Conservation (phyloP, 305 asterid species). For the Fraxinus xanthoxyloides region DNA sequence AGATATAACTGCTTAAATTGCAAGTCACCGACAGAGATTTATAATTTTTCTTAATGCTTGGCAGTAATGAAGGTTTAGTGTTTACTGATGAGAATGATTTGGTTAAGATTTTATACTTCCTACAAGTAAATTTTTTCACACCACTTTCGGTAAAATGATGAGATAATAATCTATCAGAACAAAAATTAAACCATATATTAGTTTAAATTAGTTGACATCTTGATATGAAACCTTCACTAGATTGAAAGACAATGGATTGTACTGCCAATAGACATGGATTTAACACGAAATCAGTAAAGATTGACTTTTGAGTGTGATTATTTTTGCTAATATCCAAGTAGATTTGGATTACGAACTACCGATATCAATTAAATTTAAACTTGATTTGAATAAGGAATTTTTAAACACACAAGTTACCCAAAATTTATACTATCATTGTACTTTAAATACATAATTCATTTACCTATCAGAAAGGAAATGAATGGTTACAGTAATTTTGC, state of each 20-base stretch:
- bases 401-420: not conserved
- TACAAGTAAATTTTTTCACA: not conserved
- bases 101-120: not conserved
- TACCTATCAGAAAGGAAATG: not conserved
- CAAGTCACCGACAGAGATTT: not conserved
- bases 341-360: constrained; percentile 10
- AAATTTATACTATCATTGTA: not conserved
- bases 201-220: not conserved
- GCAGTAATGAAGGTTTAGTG: not conserved
- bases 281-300: constrained; percentile 8
- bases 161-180: not conserved
- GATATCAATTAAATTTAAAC: not conserved
- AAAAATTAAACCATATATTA: not conserved
- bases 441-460: not conserved
- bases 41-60: not conserved
- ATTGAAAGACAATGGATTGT: constrained; percentile 4
- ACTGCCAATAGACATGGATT: not conserved
- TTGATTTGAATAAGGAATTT: not conserved
- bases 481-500: not conserved
- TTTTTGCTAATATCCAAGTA: not conserved
- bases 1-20: not conserved
- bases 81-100: not conserved
- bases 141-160: not conserved
- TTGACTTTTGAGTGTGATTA: not conserved
- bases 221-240: not conserved